Conservation (phyloP, 177 flowering plant species). For the Vitis hybrid region DNA sequence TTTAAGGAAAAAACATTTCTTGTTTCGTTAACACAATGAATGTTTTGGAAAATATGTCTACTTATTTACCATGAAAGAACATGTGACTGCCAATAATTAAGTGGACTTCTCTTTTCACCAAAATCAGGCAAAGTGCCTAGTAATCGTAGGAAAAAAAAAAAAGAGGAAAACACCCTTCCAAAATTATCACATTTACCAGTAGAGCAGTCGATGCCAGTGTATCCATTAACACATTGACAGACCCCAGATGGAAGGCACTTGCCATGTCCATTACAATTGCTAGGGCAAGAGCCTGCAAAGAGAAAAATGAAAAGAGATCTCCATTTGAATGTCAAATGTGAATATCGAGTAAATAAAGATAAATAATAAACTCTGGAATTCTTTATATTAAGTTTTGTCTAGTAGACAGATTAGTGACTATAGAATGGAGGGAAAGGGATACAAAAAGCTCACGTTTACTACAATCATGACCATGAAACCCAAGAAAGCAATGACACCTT, state of each 20-base stretch:
- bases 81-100: background rate
- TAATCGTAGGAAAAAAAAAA: background rate
- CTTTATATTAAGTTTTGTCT: background rate
- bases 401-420: background rate
- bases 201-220: conserved; percentile 91
- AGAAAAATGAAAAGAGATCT: background rate
- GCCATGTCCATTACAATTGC: conserved; percentile 76
- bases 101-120: no score
- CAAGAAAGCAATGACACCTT: conserved; percentile 82
- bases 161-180: background rate
- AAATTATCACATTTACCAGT: conserved; percentile 61
- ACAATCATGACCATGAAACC: conserved; percentile 87
- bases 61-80: background rate
- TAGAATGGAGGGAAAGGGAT: background rate
- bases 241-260: conserved; percentile 70
- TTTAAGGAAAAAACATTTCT: background rate
- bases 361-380: background rate
- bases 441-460: conserved; percentile 64
- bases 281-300: conserved; percentile 79
- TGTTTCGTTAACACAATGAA: background rate
- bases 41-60: background rate
- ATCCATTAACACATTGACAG: conserved; percentile 80
- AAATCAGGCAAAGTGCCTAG: background rate
- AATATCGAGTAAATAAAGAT: background rate
- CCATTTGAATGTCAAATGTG: background rate